A percentile compares a stretch with the other conserved stretches of the same genome.
Conservation (phyloP, 495 filamentous ascomycete species). For the Aspergillus incahuasiensis region DNA sequence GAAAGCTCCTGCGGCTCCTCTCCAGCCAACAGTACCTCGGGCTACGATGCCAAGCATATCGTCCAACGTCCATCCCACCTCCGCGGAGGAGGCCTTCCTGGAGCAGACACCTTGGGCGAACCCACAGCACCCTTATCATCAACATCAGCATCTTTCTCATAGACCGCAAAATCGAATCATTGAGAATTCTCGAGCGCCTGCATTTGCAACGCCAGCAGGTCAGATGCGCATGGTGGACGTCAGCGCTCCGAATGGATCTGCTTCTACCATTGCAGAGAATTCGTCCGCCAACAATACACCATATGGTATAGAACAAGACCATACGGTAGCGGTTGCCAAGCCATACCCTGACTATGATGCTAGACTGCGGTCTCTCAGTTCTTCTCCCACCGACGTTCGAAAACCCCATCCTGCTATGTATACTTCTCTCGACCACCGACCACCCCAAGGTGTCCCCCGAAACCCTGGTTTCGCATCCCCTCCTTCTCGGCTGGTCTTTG, state of each 20-base stretch:
- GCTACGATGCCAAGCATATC: slow-evolving; percentile 35
- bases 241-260: slow-evolving; percentile 51
- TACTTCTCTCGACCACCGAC: slow-evolving; percentile 26
- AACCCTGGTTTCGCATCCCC: slow-evolving; percentile 38
- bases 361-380: slow-evolving; percentile 38
- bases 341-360: slow-evolving; percentile 36
- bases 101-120: slow-evolving; percentile 86
- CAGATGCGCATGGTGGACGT: slow-evolving; percentile 51
- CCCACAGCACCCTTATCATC: slow-evolving; percentile 74
- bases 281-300: slow-evolving; percentile 46
- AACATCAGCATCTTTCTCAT: slow-evolving; percentile 37
- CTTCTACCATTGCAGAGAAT: slow-evolving; percentile 53
- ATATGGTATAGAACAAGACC: slow-evolving; percentile 40
- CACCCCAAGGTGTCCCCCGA: slow-evolving; percentile 22
- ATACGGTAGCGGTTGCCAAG: slow-evolving; percentile 20
- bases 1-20: slow-evolving; percentile 23
- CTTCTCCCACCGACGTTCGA: slow-evolving; percentile 43
- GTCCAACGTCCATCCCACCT: slow-evolving; percentile 38
- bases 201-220: slow-evolving; percentile 48
- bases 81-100: slow-evolving; percentile 77
- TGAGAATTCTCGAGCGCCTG: slow-evolving; percentile 29
- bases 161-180: slow-evolving; percentile 30
- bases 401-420: slow-evolving; percentile 35
- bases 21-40: slow-evolving; percentile 23
- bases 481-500: slow-evolving; percentile 36